Evolutionary conservation across 495 filamentous ascomycete species (phyloP).

Genomic region (Neurospora sp.): DNA sequence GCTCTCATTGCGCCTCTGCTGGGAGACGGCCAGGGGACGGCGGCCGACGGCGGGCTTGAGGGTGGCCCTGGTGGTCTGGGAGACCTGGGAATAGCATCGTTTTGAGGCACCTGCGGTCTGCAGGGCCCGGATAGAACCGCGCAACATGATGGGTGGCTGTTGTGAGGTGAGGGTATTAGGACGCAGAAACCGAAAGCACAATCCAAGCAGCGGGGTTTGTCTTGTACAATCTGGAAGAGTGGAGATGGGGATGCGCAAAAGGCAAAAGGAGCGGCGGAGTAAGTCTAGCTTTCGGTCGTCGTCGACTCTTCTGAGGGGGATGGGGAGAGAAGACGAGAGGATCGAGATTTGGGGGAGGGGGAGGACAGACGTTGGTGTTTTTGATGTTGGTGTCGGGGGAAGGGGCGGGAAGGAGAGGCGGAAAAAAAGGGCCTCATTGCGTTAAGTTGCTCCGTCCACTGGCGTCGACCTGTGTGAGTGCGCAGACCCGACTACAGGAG

Average conservation of each 20-base stretch:
- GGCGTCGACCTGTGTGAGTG: not conserved
- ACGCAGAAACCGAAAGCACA: conserved; percentile 2
- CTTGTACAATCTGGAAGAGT: not conserved
- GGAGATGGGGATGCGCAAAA: conserved; percentile 24
- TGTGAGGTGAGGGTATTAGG: conserved; percentile 1
- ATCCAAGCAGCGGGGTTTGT: not conserved
- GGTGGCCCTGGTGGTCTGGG: conserved; percentile 26
- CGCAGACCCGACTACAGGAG: not conserved
- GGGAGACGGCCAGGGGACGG: conserved; percentile 40
- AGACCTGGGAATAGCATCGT: conserved; percentile 33
- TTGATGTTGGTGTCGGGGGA: not conserved
- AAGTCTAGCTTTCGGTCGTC: conserved; percentile 28
- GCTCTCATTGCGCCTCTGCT: conserved; percentile 40
- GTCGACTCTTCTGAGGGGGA: not conserved
- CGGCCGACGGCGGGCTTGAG: conserved; percentile 28
- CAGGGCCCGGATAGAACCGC: conserved; percentile 23
- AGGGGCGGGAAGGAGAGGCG: conserved; percentile 4
- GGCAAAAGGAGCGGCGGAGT: conserved; percentile 39
- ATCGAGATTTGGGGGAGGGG: not conserved
- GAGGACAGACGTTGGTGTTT: not conserved
- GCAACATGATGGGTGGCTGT: conserved; percentile 41
- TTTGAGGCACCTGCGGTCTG: conserved; percentile 21
- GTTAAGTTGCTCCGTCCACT: not conserved
- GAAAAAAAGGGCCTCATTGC: not conserved
- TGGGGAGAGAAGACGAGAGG: not conserved